Percentiles rank a stretch among this genome's conserved stretches.
These are phyloP conservation scores for Santalum album DNA, from an alignment of 164 flowering plant species.

Conservation along the genomic window DNA sequence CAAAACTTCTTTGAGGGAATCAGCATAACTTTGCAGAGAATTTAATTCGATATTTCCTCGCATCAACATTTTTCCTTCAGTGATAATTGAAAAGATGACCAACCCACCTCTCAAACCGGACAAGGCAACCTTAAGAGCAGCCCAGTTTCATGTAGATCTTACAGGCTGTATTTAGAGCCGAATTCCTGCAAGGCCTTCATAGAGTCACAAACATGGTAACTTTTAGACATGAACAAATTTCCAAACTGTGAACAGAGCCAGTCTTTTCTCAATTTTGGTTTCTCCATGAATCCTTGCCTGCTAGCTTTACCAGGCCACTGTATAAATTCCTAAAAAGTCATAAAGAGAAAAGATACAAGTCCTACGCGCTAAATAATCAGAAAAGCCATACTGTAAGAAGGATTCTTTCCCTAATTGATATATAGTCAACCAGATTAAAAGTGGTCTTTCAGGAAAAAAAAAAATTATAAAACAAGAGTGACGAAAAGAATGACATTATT, in stretches of 20 bases:
- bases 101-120: conserved; percentile 9
- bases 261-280: not conserved
- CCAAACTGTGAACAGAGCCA: not conserved
- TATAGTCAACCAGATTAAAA: no score
- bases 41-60: conserved; percentile 21
- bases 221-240: not conserved
- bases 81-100: conserved; percentile 3
- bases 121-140: not conserved
- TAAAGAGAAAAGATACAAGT: no score
- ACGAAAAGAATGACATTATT: no score
- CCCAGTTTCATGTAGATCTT: conserved; percentile 4
- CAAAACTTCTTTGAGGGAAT: conserved; percentile 23
- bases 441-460: no score
- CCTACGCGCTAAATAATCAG: no score
- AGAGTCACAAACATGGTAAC: not conserved
- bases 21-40: conserved; percentile 16
- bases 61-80: conserved; percentile 21
- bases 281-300: no score
- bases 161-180: conserved; percentile 5
- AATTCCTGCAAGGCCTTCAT: conserved; percentile 3
- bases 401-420: no score
- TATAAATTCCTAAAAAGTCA: no score
- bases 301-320: no score
- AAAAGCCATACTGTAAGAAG: no score
- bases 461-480: no score